Percentiles rank a stretch among this genome's conserved stretches.
phyloP scores from a whole-genome alignment of 257 asterid species.

The Mentha longifolia region DNA sequence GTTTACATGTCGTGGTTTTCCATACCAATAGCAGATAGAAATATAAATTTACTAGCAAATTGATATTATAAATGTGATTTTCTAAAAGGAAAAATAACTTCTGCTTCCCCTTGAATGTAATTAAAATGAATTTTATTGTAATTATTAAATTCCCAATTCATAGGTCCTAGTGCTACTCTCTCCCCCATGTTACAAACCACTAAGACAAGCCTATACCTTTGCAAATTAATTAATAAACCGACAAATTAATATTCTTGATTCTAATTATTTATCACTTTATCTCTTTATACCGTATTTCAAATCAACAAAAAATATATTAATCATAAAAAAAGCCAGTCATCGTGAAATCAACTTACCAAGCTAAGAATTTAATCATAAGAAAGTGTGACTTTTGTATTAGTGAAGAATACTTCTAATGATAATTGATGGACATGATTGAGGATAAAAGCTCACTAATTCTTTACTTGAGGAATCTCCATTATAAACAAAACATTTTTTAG shows the following conservation, averaged over 20 bases:
- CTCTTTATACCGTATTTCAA: background rate
- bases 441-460: constrained; percentile 8
- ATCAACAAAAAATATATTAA: no score
- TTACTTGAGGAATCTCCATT: constrained; percentile 25
- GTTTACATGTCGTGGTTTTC: no score
- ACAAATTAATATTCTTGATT: background rate
- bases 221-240: background rate
- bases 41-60: no score
- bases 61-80: no score
- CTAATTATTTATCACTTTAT: background rate
- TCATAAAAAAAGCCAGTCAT: no score
- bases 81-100: no score
- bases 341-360: background rate
- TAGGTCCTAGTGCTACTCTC: background rate
- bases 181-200: constrained; percentile 5
- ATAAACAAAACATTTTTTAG: background rate
- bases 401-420: constrained; percentile 16
- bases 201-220: constrained; percentile 3
- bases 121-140: no score
- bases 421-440: constrained; percentile 31
- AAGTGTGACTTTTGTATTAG: background rate
- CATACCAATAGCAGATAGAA: no score
- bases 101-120: no score
- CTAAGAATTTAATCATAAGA: constrained; percentile 11
- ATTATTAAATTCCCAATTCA: background rate